Evolutionary conservation across 2,329 filamentous ascomycete genomes (phyloP), one percentile per base, ranked within the genome.

Genomic region (Trichocomaceae sp.): DNA sequence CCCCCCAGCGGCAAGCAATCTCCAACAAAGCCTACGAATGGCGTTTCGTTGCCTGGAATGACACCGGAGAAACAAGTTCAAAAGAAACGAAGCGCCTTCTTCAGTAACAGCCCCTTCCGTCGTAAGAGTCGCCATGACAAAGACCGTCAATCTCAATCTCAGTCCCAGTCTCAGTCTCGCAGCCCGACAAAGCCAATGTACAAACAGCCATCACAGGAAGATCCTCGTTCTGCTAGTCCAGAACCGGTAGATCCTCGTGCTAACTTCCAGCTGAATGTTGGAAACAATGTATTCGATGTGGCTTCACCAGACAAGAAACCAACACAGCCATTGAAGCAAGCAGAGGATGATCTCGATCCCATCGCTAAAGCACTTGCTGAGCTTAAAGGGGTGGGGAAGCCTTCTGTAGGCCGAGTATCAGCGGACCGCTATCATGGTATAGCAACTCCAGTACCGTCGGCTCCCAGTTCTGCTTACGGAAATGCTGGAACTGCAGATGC

Each of bases 361-460:
- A 96, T 99, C 66, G 93, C 92, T 2, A 82, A 88, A 63, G 95
- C 93, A 22, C 79, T 99, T 7, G 93, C 92, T 10, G 92, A 99
- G 65, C 79, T 99, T 35, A 97, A 95, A 74, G 89, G 86, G 0
- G 87, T 91, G 4, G 81, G 79, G 15, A 97, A 97, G 72, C 86
- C 91, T 62, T 82, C 89, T 6, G 85, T 85, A 3, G 79, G 82
- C 48, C 84, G 95, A n/a, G 83, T 96, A 57, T 95, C 93, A n/a
- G 93, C 91, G 17, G 95, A 99, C 69, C 85, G 88, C 58, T 96
- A 96, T 71, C 89, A 95, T 66, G 92, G 93, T n/a, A 86, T 99
- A 59, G 77, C 88, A 12, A 96, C 92, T 1, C 92, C 93, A 5
- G 84, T 80, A 6, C 87, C 75, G 22, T 71, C 71, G 15, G 68